A percentile compares a stretch with the other conserved stretches of the same genome.
phyloP scores from a whole-genome alignment of 2,329 filamentous ascomycete genomes.

The Salinomyces thailandicus region DNA sequence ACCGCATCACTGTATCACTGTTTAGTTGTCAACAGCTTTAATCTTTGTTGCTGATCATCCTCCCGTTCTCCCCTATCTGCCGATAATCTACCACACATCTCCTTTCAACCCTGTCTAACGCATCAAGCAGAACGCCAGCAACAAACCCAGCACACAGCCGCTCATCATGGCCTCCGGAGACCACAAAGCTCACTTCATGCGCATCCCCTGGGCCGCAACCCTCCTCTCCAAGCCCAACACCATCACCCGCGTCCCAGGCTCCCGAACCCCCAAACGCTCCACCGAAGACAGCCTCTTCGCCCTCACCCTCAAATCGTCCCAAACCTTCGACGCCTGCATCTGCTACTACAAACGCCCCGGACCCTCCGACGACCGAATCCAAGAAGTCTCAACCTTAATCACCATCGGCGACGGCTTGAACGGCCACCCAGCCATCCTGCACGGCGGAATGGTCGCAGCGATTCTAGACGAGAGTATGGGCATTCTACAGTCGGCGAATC shows the following conservation, averaged over 20 bases:
- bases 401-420: constrained; percentile 44
- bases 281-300: constrained; percentile 44
- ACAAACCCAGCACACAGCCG: too few species aligned
- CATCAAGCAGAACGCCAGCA: too few species aligned
- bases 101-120: too few species aligned
- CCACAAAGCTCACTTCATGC: constrained; percentile 19
- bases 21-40: too few species aligned
- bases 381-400: constrained; percentile 30
- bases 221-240: constrained; percentile 27
- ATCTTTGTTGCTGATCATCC: too few species aligned
- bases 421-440: constrained; percentile 42
- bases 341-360: constrained; percentile 32
- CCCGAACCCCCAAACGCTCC: constrained; percentile 30
- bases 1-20: too few species aligned
- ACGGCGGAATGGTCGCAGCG: constrained; percentile 49
- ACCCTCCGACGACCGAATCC: constrained; percentile 13
- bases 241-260: constrained; percentile 28
- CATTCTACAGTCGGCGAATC: constrained; percentile 38
- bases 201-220: constrained; percentile 24
- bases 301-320: constrained; percentile 41
- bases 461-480: constrained; percentile 52
- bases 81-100: too few species aligned
- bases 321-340: constrained; percentile 40
- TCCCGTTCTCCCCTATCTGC: too few species aligned
- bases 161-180: constrained; percentile 14